Evolutionary conservation across 2,329 filamentous ascomycete species (phyloP), one percentile per base, ranked within the genome.

Genomic region (Nigrograna mackinnonii): DNA sequence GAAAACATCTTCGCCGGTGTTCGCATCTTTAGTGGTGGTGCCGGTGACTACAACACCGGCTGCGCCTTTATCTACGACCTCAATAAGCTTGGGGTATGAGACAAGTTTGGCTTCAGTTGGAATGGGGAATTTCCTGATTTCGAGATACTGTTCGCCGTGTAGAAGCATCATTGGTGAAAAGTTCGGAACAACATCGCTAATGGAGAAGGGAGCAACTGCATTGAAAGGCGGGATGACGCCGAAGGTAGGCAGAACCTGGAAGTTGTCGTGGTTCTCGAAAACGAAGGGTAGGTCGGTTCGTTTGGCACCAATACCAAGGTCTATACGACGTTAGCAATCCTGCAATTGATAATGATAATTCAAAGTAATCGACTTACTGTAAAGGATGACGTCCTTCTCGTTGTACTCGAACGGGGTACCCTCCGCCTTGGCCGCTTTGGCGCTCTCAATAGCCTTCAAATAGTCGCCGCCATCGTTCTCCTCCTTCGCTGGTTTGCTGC

Each of bases 111-210:
- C 91, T 41, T 85, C 80, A 22, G 91, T 96, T 24, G 92, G 92
- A 59, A 97, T 87, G 30, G 94, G 94, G 76, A 85, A 95, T 71
- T 92, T 90, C 66, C 86, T 84, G 63, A 99, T 82, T 74, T 99
- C 94, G 52, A 99, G 89, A 75, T 91, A 99, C 72, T 99, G 94
- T 79, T 99, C 94, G 66, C 94, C 94, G 75, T 99, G 94, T 18
- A 99, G 86, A 37, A 99, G 84, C 91, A 96, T 96, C 90, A 96
- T 96, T 49, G 91, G 92, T 26, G 84, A 90, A 79, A 96, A 99
- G 79, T 97, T 95, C 68, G 91, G 91, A 20, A 97, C 87, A 48
- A 99, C 81, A 43, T 91, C 83, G 63, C 84, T 82, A 60, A 94
- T 80, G 69, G 79, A 84, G 77, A 87, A 97, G 20, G 92, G 89